Evolutionary conservation across 2,329 filamentous ascomycete species (phyloP).

Genomic region (Thielaviopsis ethacetica): DNA sequence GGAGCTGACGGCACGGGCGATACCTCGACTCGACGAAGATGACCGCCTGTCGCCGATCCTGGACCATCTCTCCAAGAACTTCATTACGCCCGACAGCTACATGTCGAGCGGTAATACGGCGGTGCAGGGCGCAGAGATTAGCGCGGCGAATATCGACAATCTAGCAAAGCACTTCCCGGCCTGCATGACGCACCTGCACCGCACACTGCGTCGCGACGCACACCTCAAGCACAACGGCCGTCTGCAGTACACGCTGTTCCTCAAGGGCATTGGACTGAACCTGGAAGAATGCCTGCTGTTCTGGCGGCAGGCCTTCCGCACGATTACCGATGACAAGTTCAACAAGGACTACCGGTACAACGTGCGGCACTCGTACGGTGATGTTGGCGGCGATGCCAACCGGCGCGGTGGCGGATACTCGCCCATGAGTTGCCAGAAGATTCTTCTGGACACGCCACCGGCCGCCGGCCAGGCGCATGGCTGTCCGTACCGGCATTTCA

Average conservation of each 20-base stretch:
- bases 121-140: slow-evolving; percentile 54
- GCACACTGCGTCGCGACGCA: slow-evolving; percentile 66
- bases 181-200: slow-evolving; percentile 88
- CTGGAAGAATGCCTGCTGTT: slow-evolving; percentile 86
- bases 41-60: slow-evolving; percentile 61
- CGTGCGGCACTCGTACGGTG: slow-evolving; percentile 83
- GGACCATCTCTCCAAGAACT: slow-evolving; percentile 80
- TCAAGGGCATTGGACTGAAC: slow-evolving; percentile 85
- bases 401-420: slow-evolving; percentile 75
- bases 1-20: slow-evolving; percentile 78
- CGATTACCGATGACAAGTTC: slow-evolving; percentile 84
- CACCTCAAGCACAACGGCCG: slow-evolving; percentile 90
- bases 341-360: slow-evolving; percentile 98
- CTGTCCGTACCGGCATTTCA: slow-evolving; percentile 93
- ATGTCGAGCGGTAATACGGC: slow-evolving; percentile 50
- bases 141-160: slow-evolving; percentile 61
- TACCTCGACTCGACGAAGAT: slow-evolving; percentile 89
- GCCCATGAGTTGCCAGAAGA: slow-evolving; percentile 88
- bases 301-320: slow-evolving; percentile 75
- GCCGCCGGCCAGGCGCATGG: slow-evolving; percentile 80
- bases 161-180: slow-evolving; percentile 73
- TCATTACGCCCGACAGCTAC: slow-evolving; percentile 74
- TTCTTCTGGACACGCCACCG: slow-evolving; percentile 75
- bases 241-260: slow-evolving; percentile 87
- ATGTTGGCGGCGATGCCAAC: slow-evolving; percentile 85